These are phyloP conservation scores for Lichtheimia corymbifera DNA, from an alignment of 371 early-diverging fungal species.

Conservation along the genomic window DNA sequence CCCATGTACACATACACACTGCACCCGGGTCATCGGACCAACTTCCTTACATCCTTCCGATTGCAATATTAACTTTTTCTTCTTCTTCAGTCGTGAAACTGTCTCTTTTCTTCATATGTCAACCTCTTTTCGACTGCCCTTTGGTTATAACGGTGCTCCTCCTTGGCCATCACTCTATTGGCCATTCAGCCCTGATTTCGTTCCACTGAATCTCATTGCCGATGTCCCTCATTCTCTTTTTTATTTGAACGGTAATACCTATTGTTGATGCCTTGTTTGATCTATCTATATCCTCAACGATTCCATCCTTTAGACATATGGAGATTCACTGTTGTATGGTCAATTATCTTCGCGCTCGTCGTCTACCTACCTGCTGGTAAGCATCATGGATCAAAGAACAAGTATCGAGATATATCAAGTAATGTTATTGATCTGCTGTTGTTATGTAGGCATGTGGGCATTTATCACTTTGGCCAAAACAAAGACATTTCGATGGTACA, in stretches of 20 bases:
- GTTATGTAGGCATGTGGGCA: constrained; percentile 26
- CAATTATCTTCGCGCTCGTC: constrained; percentile 38
- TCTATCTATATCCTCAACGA: no score
- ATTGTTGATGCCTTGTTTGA: background rate
- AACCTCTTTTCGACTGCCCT: constrained; percentile 50
- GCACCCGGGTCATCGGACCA: no score
- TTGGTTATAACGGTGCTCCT: constrained; percentile 55
- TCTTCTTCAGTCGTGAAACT: no score
- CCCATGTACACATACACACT: no score
- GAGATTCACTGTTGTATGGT: constrained; percentile 52
- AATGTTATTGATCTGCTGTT: background rate
- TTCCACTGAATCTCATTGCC: constrained; percentile 36
- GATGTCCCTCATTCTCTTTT: constrained; percentile 51
- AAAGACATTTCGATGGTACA: constrained; percentile 54
- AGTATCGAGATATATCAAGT: background rate
- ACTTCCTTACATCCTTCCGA: no score
- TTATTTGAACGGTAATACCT: constrained; percentile 34
- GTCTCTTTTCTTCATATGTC: constrained; percentile 19
- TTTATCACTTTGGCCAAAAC: constrained; percentile 53
- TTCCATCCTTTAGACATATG: constrained; percentile 37
- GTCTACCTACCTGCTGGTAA: constrained; percentile 52
- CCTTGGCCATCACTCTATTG: constrained; percentile 67
- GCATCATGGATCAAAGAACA: background rate
- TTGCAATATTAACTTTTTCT: no score
- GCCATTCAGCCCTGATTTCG: constrained; percentile 54